Base-by-base conservation (phyloP, 1,139 yeast species). In the Pichia norvegensis region DNA sequence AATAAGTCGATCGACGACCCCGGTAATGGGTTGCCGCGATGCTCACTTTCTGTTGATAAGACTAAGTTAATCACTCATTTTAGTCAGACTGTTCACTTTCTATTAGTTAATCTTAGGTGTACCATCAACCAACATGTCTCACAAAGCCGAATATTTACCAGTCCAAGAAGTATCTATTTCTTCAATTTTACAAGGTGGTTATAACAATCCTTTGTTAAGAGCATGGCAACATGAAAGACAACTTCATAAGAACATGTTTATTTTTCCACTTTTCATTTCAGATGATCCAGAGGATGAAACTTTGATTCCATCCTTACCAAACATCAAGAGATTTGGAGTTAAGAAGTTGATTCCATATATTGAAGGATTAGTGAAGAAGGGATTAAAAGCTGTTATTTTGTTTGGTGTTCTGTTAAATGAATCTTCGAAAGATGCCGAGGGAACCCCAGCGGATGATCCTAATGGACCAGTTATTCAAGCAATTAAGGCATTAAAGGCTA, bases 401-500 rank as follows among this genome's bases (percentile, higher is more conserved):
- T 92, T 92, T 65, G 99, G 99, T 23, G 97, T 94, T 13, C 92
- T 95, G 3, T 66, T 85, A 59, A 76, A 77, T 46, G 80, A 74
- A 7, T 86, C 84, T 3, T 77, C 70, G 38, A 92, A 92, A 61
- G 98, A 92, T 63, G 71, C 74, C 9, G 72, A 72, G 41, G 99
- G 97, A 17, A 77, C 95, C 2, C 79, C 88, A 38, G 98, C 99
- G 2, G 98, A 92, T 64, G 96, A 90, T 65, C 97, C 97, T 38
- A 74, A 85, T 33, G 97, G 98, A 0, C 98, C 98, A 2, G 97
- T 92, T 4, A 90, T 92, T 55, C 73, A 65, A 51, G 84, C 92
- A 27, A 81, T 85, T 57, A 82, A 79, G 60, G 72, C 76, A 2
- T 73, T 92, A 50, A 74, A 73, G 50, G 56, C 66, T 41, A 68